Evolutionary conservation across 1,284 basidiomycete species (phyloP).

Genomic region (Ganoderma leucocontextum): DNA sequence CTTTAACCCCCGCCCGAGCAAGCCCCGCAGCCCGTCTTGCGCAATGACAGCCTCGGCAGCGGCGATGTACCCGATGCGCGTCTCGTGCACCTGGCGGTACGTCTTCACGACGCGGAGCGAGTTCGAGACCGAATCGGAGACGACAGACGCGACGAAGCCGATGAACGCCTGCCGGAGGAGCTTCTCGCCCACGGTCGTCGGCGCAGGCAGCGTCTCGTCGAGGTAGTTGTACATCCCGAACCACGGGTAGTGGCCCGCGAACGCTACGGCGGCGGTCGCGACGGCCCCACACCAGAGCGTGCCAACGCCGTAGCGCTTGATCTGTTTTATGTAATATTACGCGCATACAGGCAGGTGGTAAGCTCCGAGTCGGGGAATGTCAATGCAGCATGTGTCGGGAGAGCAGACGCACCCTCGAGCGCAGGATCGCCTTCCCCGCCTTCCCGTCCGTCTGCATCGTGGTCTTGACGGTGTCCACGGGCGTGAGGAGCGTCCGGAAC

Average conservation of each 20-base stretch:
- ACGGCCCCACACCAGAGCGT: conserved; percentile 89
- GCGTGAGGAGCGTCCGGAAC: conserved; percentile 87
- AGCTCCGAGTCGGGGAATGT: neutral
- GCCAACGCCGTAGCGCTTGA: conserved; percentile 77
- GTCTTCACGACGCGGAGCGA: conserved; percentile 91
- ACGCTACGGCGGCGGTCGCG: conserved; percentile 90
- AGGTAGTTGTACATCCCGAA: conserved; percentile 89
- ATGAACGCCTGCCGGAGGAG: conserved; percentile 85
- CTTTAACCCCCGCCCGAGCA: conserved; percentile 85
- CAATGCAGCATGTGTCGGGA: neutral
- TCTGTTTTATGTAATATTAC: conserved; percentile 44
- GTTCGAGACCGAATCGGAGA: conserved; percentile 86
- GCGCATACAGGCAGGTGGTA: neutral
- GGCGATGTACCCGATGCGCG: conserved; percentile 75
- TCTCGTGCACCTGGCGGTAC: conserved; percentile 87
- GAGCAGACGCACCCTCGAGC: conserved; percentile 58
- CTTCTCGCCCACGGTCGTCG: conserved; percentile 62
- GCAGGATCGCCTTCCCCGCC: conserved; percentile 69
- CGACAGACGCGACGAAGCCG: conserved; percentile 83
- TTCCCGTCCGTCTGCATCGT: conserved; percentile 90
- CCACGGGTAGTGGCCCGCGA: conserved; percentile 91
- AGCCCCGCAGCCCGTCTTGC: conserved; percentile 68
- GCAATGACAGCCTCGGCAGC: conserved; percentile 74
- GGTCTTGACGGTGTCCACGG: conserved; percentile 91
- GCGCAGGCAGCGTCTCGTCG: conserved; percentile 64